Evolutionary conservation across 805 yeast species (phyloP), one percentile per base, ranked within the genome.

Genomic region (Starmerella ratchasimensis): DNA sequence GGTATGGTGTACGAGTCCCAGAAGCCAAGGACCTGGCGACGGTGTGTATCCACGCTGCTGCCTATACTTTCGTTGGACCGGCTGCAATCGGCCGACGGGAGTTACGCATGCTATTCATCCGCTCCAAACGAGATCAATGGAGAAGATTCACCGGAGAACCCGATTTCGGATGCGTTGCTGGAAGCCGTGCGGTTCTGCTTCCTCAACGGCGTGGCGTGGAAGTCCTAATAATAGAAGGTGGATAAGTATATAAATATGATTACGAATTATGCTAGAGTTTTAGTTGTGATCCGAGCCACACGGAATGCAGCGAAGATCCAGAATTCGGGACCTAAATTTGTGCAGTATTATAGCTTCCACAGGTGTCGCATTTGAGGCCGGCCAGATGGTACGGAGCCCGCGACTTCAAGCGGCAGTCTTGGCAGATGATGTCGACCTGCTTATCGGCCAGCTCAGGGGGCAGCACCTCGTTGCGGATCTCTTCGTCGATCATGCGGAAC

Each of bases 341-440:
- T 7, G 44, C 39, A 3, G 96, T 86, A 57, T 86, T 86, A 57
- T 84, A 86, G 54, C 93, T 79, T 41, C 71, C 68, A 59, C 96
- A 86, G 54, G 77, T 83, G 47, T 76, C 78, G 57, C 97, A 86
- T 55, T 78, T 80, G 44, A 83, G 64, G 1, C 97, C 97, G 49
- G 86, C 59, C 35, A 84, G 75, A 58, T 86, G 95, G 58, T 79
- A 86, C 10, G 69, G 61, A 15, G 77, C 76, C 43, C 74, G 70
- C 18, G 84, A 73, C 58, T 78, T 79, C 15, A 90, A 88, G 37
- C 75, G 75, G 58, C 97, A 86, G 58, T 86, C 97, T 56, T 80
- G 79, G 48, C 62, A 60, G 43, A 75, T 67, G 10, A 84, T 67
- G 31, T 80, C 68, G 48, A 84, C 76, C 40, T 72, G 61, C 93